Evolutionary conservation across 179 eudicot genomes (phyloP).

Genomic region (Silene noctiflora): DNA sequence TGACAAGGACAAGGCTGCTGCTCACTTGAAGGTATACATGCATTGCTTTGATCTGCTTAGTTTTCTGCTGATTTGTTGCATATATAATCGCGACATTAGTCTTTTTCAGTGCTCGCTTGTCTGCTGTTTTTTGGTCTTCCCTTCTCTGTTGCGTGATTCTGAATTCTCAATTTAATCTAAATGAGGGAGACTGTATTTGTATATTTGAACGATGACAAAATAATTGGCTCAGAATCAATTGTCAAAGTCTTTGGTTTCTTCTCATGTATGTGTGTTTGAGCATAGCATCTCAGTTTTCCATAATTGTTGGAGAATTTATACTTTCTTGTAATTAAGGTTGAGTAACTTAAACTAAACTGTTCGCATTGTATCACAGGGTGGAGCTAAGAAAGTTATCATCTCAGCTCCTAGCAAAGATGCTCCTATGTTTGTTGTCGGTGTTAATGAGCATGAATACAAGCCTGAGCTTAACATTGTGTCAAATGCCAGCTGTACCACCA

Average conservation of each 20-base stretch:
- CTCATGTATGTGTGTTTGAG: no score
- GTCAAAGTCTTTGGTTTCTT: no score
- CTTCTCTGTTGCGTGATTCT: not conserved
- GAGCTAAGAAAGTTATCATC: slow-evolving; percentile 77
- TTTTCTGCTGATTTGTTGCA: no score
- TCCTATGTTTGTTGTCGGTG: slow-evolving; percentile 86
- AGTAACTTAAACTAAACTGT: not conserved
- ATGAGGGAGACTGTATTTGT: no score
- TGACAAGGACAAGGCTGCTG: slow-evolving; percentile 68
- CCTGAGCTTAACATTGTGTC: slow-evolving; percentile 62
- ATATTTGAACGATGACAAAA: no score
- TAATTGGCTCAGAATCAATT: no score
- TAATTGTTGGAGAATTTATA: not conserved
- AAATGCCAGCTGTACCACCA: slow-evolving; percentile 81
- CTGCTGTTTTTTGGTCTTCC: not conserved
- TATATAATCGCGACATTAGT: no score
- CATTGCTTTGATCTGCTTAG: not conserved
- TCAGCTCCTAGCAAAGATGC: slow-evolving; percentile 88
- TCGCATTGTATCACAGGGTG: slow-evolving; percentile 52
- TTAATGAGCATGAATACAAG: slow-evolving; percentile 70
- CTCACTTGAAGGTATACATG: slow-evolving; percentile 54
- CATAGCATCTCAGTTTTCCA: no score
- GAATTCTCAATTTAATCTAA: not conserved
- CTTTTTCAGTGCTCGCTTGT: not conserved
- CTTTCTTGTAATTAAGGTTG: not conserved